Evolutionary conservation across 2,329 filamentous ascomycete genomes (phyloP).

Genomic region (Huntiella bhutanensis): DNA sequence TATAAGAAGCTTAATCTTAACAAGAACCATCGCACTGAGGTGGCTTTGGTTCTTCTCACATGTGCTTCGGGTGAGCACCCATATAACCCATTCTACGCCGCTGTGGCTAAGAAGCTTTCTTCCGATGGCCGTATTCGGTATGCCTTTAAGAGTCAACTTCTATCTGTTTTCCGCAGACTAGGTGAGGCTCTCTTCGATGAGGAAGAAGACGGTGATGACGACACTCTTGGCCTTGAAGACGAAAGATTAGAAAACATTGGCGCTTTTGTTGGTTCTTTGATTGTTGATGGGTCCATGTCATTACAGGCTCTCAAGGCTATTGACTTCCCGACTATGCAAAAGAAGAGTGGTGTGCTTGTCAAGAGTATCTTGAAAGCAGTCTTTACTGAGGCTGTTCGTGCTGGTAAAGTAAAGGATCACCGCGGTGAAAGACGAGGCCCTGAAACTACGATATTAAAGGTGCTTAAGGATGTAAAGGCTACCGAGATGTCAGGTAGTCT

Average conservation of each 20-base stretch:
- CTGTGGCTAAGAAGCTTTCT: constrained; percentile 66
- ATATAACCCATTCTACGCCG: constrained; percentile 86
- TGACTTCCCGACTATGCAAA: constrained; percentile 59
- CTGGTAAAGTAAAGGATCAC: constrained; percentile 25
- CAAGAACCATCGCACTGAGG: constrained; percentile 67
- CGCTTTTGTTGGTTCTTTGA: constrained; percentile 33
- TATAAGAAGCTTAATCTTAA: constrained; percentile 70
- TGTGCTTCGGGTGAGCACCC: constrained; percentile 65
- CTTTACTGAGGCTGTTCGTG: constrained; percentile 40
- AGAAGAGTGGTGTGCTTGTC: constrained; percentile 58
- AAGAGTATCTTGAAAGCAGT: constrained; percentile 64
- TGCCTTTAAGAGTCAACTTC: constrained; percentile 72
- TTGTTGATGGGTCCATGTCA: constrained; percentile 26
- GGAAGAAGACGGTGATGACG: constrained; percentile 36
- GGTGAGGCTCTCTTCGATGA: constrained; percentile 62
- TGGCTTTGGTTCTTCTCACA: constrained; percentile 72
- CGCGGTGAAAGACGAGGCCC: constrained; percentile 2
- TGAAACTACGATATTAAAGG: constrained; percentile 39
- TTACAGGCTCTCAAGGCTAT: constrained; percentile 45
- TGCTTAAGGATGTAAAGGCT: constrained; percentile 46
- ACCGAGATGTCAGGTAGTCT: constrained; percentile 54
- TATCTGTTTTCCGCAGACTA: constrained; percentile 67
- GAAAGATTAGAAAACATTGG: constrained; percentile 33
- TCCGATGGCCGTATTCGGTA: constrained; percentile 56
- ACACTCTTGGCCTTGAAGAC: constrained; percentile 28